A percentile compares a stretch with the other conserved stretches of the same genome.
Evolutionary conservation across 352 stramenopile genomes (phyloP).

Genomic region (Pythium rishiriense): DNA sequence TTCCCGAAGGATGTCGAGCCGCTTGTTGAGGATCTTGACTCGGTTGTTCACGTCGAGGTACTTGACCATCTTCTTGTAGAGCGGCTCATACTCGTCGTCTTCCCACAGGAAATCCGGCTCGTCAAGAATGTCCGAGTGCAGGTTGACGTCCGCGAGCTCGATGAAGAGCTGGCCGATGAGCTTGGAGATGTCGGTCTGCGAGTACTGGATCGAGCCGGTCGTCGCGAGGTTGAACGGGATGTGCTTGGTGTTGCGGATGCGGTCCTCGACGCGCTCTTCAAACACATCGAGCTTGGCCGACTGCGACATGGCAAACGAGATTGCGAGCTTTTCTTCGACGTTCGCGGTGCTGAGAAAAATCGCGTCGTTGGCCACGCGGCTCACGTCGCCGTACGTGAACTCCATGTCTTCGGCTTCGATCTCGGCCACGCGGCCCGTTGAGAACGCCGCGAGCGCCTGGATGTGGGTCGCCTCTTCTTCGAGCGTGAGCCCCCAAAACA

Average conservation of each 20-base stretch:
- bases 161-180: conserved; percentile 91
- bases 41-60: conserved; percentile 92
- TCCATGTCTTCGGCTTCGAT: conserved; percentile 66
- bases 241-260: conserved; percentile 80
- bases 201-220: conserved; percentile 88
- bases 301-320: conserved; percentile 92
- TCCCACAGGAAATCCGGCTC: conserved; percentile 94
- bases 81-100: conserved; percentile 88
- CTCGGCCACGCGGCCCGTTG: conserved; percentile 41
- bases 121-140: conserved; percentile 93
- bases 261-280: conserved; percentile 85
- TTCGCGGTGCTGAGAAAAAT: conserved; percentile 72
- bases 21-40: conserved; percentile 92
- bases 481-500: conserved; percentile 66
- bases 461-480: conserved; percentile 56
- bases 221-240: conserved; percentile 87
- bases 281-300: conserved; percentile 92
- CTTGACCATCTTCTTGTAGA: conserved; percentile 89
- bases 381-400: conserved; percentile 54
- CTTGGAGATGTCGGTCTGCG: conserved; percentile 88
- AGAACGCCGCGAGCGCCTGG: conserved; percentile 56
- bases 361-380: conserved; percentile 73
- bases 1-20: conserved; percentile 91
- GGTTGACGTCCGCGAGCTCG: conserved; percentile 88
- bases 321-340: conserved; percentile 87